Base-by-base conservation (phyloP, 2,329 filamentous ascomycete species). In the Polychaeton citri region DNA sequence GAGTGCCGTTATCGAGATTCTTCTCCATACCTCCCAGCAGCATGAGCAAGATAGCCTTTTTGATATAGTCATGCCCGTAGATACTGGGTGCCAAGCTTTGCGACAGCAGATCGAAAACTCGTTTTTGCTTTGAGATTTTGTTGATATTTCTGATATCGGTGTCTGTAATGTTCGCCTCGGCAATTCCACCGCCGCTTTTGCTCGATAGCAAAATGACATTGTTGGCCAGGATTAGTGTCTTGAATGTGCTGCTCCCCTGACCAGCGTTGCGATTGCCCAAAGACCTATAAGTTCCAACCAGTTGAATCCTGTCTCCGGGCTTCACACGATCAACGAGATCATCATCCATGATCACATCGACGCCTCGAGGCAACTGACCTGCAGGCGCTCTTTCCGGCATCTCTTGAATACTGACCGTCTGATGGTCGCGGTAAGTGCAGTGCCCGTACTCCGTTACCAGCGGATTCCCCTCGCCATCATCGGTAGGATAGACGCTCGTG, bases 81-180 rank as follows among this genome's bases (percentile, higher is more conserved):
- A 98, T 98, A 63, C 87, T 95, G 0, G 90, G 90, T 2, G 90
- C 90, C 15, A 98, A 69, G 2, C 88, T 96, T 50, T 95, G 87
- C 1, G 90, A 90, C 5, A 98, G 71, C 30, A 98, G 66, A 37
- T 95, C 84, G 45, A 98, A 92, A 3, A 96, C 72, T 44, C 90
- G 87, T 62, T 79, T 87, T 61, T 90, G 90, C 68, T 96, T 98
- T 7, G 88, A 71, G 38, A 96, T 73, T 61, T 93, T 95, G 68
- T 96, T 96, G 68, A 98, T 98, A 56, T 98, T 96, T 50, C 90
- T 81, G 55, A 98, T 92, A 54, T 98, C 90, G 1, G 82, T 90
- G 58, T 96, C 90, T 13, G 90, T 96, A 48, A 98, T 94, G 4
- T 76, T 81, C 12, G 86, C 81, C 41, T 92, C 82, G 0, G 88